Evolutionary conservation across 2,329 filamentous ascomycete genomes (phyloP).

Genomic region (Fusarium irregulare): DNA sequence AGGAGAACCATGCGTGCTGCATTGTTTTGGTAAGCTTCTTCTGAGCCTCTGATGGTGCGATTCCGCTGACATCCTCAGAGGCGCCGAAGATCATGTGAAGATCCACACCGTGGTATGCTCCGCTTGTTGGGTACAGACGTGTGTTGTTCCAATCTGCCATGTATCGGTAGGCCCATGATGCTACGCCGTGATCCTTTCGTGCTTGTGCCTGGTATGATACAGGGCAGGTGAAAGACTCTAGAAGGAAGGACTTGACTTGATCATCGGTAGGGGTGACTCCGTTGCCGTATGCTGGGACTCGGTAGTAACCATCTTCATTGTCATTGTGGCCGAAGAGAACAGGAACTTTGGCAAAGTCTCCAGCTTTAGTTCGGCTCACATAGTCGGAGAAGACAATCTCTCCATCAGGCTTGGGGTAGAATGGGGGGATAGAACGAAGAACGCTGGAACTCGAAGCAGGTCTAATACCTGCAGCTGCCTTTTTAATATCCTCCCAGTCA

Average conservation of each 20-base stretch:
- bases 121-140: conserved; percentile 57
- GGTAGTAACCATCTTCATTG: conserved; percentile 62
- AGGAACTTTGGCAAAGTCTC: conserved; percentile 55
- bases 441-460: conserved; percentile 49
- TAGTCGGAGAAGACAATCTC: conserved; percentile 58
- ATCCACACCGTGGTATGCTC: conserved; percentile 62
- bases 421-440: conserved; percentile 53
- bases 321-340: conserved; percentile 57
- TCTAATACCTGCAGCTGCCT: conserved; percentile 52
- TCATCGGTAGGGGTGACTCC: conserved; percentile 53
- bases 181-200: conserved; percentile 50
- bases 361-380: conserved; percentile 46
- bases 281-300: conserved; percentile 55
- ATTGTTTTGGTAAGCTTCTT: conserved; percentile 50
- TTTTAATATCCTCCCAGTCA: conserved; percentile 52
- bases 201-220: conserved; percentile 53
- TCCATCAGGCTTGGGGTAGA: conserved; percentile 57
- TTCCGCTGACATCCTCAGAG: conserved; percentile 53
- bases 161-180: conserved; percentile 60
- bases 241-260: conserved; percentile 54
- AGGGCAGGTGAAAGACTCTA: conserved; percentile 61
- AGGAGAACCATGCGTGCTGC: conserved; percentile 56
- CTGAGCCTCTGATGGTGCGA: conserved; percentile 49
- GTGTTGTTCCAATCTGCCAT: conserved; percentile 62
- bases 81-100: conserved; percentile 61